These are phyloP conservation scores for Tylopilus sp. DNA, from an alignment of 1,284 basidiomycete genomes.

Conservation along the genomic window DNA sequence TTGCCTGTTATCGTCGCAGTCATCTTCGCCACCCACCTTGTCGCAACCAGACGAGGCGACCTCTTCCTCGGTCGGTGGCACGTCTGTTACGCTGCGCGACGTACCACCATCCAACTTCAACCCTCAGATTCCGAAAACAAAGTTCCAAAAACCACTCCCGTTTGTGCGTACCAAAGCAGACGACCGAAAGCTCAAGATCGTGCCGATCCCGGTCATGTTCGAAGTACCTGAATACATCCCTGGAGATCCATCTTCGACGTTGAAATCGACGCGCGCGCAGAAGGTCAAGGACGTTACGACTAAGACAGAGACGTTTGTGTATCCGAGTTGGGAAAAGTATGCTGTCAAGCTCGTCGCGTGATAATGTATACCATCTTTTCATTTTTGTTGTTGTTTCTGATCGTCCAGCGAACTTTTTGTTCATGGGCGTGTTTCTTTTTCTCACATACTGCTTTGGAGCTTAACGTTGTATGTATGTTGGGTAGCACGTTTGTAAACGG, in stretches of 20 bases:
- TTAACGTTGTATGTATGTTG: conserved; percentile 5
- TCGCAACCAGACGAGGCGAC: conserved; percentile 24
- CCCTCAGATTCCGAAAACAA: conserved; percentile 35
- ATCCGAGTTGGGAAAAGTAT: conserved; percentile 63
- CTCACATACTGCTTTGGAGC: background rate
- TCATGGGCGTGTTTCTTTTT: background rate
- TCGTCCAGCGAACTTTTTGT: background rate
- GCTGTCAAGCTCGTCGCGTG: conserved; percentile 43
- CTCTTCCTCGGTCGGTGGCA: conserved; percentile 25
- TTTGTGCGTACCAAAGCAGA: conserved; percentile 49
- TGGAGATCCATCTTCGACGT: conserved; percentile 18
- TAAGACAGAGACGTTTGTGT: conserved; percentile 45
- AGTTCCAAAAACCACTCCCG: conserved; percentile 43
- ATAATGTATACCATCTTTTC: background rate
- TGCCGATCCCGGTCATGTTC: conserved; percentile 41
- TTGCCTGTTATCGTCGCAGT: conserved; percentile 37
- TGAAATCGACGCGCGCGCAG: conserved; percentile 27
- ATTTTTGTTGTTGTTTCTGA: background rate
- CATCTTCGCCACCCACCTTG: conserved; percentile 19
- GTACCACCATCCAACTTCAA: conserved; percentile 16
- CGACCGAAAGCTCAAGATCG: conserved; percentile 50
- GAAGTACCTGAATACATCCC: conserved; percentile 35
- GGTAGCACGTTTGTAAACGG: background rate
- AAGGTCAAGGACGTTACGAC: conserved; percentile 39
- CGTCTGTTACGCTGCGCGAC: conserved; percentile 13